Evolutionary conservation across 1,139 yeast species (phyloP).

Genomic region (Hanseniaspora uvarum): DNA sequence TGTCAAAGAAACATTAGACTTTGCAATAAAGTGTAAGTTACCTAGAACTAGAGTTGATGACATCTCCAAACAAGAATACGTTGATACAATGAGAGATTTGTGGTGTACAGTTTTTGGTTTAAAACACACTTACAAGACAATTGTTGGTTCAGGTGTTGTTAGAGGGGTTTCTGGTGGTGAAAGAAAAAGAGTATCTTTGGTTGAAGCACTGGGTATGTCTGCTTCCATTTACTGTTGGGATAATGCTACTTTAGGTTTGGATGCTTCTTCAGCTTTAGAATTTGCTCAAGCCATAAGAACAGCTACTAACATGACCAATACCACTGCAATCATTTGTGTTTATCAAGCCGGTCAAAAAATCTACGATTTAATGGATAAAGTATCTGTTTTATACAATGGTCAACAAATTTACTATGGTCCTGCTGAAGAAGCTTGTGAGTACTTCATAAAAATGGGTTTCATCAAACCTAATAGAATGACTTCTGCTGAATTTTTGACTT

Average conservation of each 20-base stretch:
- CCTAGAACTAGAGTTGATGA: slow-evolving; percentile 45
- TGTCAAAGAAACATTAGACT: slow-evolving; percentile 51
- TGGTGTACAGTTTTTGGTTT: slow-evolving; percentile 51
- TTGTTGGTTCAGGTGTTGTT: slow-evolving; percentile 52
- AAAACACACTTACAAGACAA: slow-evolving; percentile 45
- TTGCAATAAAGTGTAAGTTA: slow-evolving; percentile 52
- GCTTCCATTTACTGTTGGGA: slow-evolving; percentile 60
- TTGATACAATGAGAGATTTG: slow-evolving; percentile 40
- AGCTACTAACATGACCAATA: slow-evolving; percentile 45
- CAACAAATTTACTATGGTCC: slow-evolving; percentile 53
- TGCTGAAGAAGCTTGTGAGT: slow-evolving; percentile 42
- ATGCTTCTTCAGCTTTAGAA: slow-evolving; percentile 64
- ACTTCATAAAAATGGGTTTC: slow-evolving; percentile 53
- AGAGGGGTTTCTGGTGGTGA: slow-evolving; percentile 62
- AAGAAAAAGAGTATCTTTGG: slow-evolving; percentile 52
- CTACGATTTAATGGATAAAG: slow-evolving; percentile 53
- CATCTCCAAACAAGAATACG: slow-evolving; percentile 41
- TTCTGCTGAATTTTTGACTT: slow-evolving; percentile 56
- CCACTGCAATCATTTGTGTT: slow-evolving; percentile 50
- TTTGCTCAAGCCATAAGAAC: slow-evolving; percentile 53
- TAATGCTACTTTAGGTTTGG: slow-evolving; percentile 67
- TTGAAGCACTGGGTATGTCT: slow-evolving; percentile 51
- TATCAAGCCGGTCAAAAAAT: slow-evolving; percentile 64
- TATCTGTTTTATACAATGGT: slow-evolving; percentile 50
- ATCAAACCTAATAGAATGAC: slow-evolving; percentile 52